These are phyloP conservation scores for Umbelopsis sp. DNA, from an alignment of 192 early-diverging fungal genomes.

Conservation along the genomic window DNA sequence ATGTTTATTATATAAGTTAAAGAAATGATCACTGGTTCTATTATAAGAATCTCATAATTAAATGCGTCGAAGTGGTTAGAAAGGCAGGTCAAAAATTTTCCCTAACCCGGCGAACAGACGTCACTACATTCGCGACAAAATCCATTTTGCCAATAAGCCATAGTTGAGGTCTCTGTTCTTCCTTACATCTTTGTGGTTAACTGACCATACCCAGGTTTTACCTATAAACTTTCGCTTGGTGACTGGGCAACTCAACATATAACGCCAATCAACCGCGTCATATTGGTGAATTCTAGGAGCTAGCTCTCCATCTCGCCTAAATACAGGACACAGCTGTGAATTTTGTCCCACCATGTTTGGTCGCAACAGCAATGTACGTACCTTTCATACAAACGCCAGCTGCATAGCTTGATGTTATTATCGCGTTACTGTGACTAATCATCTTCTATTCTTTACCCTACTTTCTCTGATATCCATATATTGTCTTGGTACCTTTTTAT, in stretches of 20 bases:
- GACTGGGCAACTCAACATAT: background rate
- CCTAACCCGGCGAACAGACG: conserved; percentile 4
- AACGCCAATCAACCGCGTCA: conserved; percentile 1
- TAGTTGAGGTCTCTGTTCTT: background rate
- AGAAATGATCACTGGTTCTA: background rate
- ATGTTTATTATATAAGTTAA: background rate
- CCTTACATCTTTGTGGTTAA: background rate
- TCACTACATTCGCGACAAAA: background rate
- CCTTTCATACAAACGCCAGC: background rate
- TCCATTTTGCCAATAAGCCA: conserved; percentile 1
- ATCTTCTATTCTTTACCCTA: background rate
- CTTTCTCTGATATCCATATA: background rate
- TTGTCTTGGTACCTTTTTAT: background rate
- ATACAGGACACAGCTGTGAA: conserved; percentile 5
- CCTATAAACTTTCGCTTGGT: background rate
- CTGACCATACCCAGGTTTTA: background rate
- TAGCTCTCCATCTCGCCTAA: conserved; percentile 18
- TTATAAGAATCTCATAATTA: background rate
- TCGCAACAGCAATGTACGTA: conserved; percentile 17
- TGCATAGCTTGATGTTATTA: background rate
- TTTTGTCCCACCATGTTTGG: conserved; percentile 8
- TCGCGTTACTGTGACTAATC: background rate
- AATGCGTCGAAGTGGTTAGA: background rate
- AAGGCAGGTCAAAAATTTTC: background rate
- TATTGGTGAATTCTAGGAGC: conserved; percentile 16